Percentiles rank a stretch among this genome's conserved stretches.
phyloP scores from a whole-genome alignment of 768 basidiomycete genomes.

The Flagelloscypha sp. region DNA sequence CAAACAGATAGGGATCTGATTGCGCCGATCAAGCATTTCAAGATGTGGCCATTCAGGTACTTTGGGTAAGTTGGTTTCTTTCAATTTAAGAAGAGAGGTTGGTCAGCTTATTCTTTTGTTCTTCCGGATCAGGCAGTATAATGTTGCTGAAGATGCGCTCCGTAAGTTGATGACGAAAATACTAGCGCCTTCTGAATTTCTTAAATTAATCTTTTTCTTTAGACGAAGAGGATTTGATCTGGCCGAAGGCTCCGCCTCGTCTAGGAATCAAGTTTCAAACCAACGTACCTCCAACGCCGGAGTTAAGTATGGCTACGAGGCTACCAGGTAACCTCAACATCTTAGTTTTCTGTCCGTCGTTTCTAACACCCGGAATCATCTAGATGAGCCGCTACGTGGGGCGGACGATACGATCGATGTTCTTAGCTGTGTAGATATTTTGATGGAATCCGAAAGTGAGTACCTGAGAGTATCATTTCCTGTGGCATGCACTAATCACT shows the following conservation, averaged over 20 bases:
- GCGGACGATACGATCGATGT: slow-evolving; percentile 69
- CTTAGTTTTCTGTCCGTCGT: neutral
- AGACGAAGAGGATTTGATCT: slow-evolving; percentile 97
- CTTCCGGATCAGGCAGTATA: slow-evolving; percentile 57
- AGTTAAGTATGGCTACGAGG: slow-evolving; percentile 25
- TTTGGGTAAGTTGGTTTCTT: slow-evolving; percentile 65
- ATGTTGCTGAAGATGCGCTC: slow-evolving; percentile 84
- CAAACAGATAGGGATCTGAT: slow-evolving; percentile 74
- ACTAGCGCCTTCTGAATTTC: slow-evolving; percentile 7
- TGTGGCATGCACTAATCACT: slow-evolving; percentile 12
- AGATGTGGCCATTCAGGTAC: slow-evolving; percentile 93
- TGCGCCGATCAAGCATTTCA: slow-evolving; percentile 73
- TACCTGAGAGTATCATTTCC: slow-evolving; percentile 11
- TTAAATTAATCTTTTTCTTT: slow-evolving; percentile 20
- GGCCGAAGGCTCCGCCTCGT: slow-evolving; percentile 88
- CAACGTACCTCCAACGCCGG: slow-evolving; percentile 40
- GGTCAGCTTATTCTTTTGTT: slow-evolving; percentile 9
- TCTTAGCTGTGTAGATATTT: slow-evolving; percentile 52
- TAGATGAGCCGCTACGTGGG: slow-evolving; percentile 33
- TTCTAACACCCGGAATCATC: slow-evolving; percentile 2
- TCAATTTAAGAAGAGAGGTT: slow-evolving; percentile 3
- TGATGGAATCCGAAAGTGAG: slow-evolving; percentile 64
- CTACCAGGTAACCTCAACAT: slow-evolving; percentile 28
- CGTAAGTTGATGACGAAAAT: slow-evolving; percentile 42
- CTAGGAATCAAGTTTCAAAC: slow-evolving; percentile 84